Evolutionary conservation across 2,329 filamentous ascomycete genomes (phyloP).

Genomic region (Penicillium sp.): DNA sequence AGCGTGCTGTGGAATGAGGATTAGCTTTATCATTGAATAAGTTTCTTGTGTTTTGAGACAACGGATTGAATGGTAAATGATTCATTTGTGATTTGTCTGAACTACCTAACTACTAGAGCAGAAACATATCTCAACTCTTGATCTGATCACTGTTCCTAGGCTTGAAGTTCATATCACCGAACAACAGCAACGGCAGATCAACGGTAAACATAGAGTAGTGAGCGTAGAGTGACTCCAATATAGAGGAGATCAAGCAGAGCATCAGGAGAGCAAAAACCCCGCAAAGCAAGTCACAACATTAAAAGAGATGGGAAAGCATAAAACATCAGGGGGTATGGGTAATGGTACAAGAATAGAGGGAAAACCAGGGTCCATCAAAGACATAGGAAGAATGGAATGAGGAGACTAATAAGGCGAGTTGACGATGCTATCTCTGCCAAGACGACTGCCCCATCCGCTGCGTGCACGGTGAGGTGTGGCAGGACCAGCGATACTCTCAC

Average conservation of each 20-base stretch:
- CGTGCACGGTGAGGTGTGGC: slow-evolving; percentile 46
- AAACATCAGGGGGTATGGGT: slow-evolving; percentile 33
- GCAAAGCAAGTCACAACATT: slow-evolving; percentile 1
- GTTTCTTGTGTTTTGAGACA: no score
- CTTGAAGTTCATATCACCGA: neutral
- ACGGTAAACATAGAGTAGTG: neutral
- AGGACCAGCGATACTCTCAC: slow-evolving; percentile 81
- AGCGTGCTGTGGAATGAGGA: no score
- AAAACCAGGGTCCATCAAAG: slow-evolving; percentile 2
- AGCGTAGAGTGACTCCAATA: neutral
- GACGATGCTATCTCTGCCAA: slow-evolving; percentile 80
- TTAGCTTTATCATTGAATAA: no score
- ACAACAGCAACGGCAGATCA: neutral
- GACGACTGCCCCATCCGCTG: slow-evolving; percentile 39
- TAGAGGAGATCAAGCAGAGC: neutral
- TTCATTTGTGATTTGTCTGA: neutral
- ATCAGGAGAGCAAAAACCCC: neutral
- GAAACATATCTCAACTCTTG: neutral
- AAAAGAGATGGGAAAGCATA: slow-evolving; percentile 3
- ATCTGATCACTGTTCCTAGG: neutral
- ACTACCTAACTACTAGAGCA: slow-evolving; percentile 1
- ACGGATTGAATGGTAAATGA: neutral
- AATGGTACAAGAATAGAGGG: slow-evolving; percentile 22
- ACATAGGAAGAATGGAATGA: neutral
- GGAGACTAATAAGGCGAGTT: slow-evolving; percentile 61